Evolutionary conservation across 2,329 filamentous ascomycete species (phyloP), one percentile per base, ranked within the genome.

Genomic region (Fusarium sp.): DNA sequence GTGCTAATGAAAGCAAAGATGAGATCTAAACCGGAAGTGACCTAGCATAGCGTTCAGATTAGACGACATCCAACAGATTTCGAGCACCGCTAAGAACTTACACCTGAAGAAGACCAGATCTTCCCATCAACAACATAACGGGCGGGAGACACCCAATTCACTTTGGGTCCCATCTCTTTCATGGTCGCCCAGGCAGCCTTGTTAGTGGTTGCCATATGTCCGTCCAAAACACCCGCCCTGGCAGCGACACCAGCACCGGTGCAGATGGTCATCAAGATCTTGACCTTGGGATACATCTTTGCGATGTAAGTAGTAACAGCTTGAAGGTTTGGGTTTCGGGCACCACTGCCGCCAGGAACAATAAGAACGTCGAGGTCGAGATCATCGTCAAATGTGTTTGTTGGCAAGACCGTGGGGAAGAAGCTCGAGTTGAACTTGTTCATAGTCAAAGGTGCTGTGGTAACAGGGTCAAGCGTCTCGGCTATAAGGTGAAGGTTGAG

Each of bases 41-140:
- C 76, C 77, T 80, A 33, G 11, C 6, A 28, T 9, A 38, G 16
- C 36, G 11, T 36, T 47, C 28, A 8, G 18, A 12, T 62, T 18
- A 62, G 12, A 33, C 30, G 46, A 46, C 16, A 30, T 46, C 5
- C 3, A 30, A 18, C 40, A 28, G 34, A 9, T 56, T 34, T n/a
- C 8, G 8, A 36, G 36, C n/a, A 16, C 8, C 36, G 4, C n/a
- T 23, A 23, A 16, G 16, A 26, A 72, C 62, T 83, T 65, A 80
- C 78, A 51, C 90, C 89, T 1, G 87, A 89, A 3, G 86, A 86
- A 5, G 86, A 88, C 89, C 89, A 92, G 9, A 91, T 79, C 60
- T 91, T 89, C 6, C 86, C 89, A 76, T 92, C 89, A 0, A 82
- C 79, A 0, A 91, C 86, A 86, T 88, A 92, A 38, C 90, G 82